Evolutionary conservation across 176 grass and related monocot species (phyloP).

Genomic region (Carex littledalei): DNA sequence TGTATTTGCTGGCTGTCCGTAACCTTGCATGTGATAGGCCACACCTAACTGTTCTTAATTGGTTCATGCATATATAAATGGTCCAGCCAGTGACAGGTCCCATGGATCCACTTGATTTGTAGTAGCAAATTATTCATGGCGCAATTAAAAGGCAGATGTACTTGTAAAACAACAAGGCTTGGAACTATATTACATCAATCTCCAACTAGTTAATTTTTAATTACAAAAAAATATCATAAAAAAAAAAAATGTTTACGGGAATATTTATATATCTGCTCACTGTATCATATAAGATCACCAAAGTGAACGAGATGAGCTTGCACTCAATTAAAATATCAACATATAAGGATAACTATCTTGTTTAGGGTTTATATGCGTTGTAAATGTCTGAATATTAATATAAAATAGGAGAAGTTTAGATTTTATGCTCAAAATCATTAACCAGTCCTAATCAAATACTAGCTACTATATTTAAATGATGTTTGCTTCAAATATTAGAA

Average conservation of each 20-base stretch:
- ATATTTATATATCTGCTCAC: not conserved
- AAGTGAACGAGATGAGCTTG: not conserved
- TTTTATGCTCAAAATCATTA: not conserved
- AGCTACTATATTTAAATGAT: not conserved
- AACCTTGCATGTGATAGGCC: not conserved
- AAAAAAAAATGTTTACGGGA: not conserved
- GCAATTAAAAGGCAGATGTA: not conserved
- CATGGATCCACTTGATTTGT: not conserved
- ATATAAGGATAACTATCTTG: not conserved
- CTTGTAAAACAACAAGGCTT: not conserved
- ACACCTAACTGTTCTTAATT: not conserved
- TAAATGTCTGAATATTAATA: not conserved
- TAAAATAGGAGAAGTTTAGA: not conserved
- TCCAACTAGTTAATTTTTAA: not conserved
- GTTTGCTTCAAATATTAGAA: not conserved
- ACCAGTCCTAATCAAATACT: not conserved
- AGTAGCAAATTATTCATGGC: not conserved
- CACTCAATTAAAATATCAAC: not conserved
- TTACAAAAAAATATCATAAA: not conserved
- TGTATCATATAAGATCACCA: not conserved
- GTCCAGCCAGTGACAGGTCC: conserved; percentile 2
- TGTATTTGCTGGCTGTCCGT: not conserved
- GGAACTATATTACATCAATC: not conserved
- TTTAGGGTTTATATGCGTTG: not conserved
- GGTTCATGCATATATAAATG: not conserved